A percentile compares a stretch with the other conserved stretches of the same genome.
Evolutionary conservation across 257 asterid genomes (phyloP).

Genomic region (Cinchona pubescens): DNA sequence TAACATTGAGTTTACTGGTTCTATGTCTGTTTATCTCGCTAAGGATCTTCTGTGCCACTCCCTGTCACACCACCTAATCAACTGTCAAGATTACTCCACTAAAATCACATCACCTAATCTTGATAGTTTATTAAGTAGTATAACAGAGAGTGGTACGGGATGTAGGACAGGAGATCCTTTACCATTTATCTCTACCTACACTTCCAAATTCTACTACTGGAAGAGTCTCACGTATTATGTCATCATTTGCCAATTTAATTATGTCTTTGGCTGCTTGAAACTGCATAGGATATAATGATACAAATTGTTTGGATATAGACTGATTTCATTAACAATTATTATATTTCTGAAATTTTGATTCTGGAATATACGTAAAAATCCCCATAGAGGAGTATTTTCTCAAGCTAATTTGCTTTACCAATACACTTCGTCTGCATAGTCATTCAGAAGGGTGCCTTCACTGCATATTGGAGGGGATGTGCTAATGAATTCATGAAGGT

Average conservation of each 20-base stretch:
- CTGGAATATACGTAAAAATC: too few relatives aligned
- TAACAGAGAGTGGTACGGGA: too few relatives aligned
- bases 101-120: too few relatives aligned
- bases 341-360: neutral
- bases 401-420: neutral
- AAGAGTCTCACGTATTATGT: neutral
- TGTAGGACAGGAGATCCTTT: too few relatives aligned
- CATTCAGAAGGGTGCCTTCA: neutral
- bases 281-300: neutral
- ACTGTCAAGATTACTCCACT: too few relatives aligned
- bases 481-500: neutral
- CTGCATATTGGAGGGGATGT: neutral
- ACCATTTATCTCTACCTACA: neutral
- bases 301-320: neutral
- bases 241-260: neutral
- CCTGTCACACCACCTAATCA: too few relatives aligned
- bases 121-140: too few relatives aligned
- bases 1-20: neutral
- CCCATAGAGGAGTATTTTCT: neutral
- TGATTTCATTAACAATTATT: neutral
- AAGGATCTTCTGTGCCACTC: too few relatives aligned
- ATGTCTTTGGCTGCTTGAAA: neutral
- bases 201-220: neutral
- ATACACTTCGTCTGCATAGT: neutral
- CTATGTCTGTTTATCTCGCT: neutral